Conservation (phyloP, 805 yeast genomes). For the Candida wancherniae region DNA sequence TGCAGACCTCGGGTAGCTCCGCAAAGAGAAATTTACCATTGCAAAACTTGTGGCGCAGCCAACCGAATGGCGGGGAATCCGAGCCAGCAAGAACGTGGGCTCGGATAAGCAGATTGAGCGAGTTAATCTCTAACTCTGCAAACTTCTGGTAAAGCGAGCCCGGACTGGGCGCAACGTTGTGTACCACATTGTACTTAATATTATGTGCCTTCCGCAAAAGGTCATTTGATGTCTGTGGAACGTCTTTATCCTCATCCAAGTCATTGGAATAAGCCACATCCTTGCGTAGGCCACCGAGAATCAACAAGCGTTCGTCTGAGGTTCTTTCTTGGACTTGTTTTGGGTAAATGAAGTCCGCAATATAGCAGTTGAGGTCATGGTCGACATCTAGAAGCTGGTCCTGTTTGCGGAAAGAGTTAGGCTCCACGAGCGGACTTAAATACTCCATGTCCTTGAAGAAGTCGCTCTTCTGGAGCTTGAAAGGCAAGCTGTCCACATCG, state of each 20-base stretch:
- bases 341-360: conserved; percentile 27
- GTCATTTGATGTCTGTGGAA: conserved; percentile 1
- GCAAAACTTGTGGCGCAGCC: conserved; percentile 24
- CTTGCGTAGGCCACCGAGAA: no score
- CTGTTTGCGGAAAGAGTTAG: conserved; percentile 32
- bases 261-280: neutral
- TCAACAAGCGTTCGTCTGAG: no score
- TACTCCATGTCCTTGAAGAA: conserved; percentile 50
- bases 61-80: conserved; percentile 1
- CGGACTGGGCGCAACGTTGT: conserved; percentile 4
- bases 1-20: conserved; percentile 15
- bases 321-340: no score
- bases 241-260: conserved; percentile 2
- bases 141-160: conserved; percentile 4
- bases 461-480: conserved; percentile 44
- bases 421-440: conserved; percentile 45
- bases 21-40: conserved; percentile 32
- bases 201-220: conserved; percentile 1
- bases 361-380: conserved; percentile 23
- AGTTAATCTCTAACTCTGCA: neutral
- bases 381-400: conserved; percentile 36
- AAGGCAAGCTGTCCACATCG: conserved; percentile 55
- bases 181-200: neutral
- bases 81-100: neutral
- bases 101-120: conserved; percentile 2